These are phyloP conservation scores for Lentinula aciculospora DNA, from an alignment of 768 basidiomycete species.

Conservation along the genomic window DNA sequence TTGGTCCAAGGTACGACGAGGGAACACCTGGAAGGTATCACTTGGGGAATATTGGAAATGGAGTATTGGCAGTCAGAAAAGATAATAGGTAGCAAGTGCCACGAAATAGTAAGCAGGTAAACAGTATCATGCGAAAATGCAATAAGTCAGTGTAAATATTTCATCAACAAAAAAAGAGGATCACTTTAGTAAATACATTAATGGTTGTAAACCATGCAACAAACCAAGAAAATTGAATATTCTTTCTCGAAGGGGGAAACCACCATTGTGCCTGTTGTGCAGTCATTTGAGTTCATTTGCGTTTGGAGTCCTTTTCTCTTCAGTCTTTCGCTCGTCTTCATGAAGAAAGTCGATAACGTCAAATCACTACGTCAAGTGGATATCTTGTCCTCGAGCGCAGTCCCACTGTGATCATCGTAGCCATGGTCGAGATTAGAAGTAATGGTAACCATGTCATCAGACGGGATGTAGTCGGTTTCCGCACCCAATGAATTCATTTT, in stretches of 20 bases:
- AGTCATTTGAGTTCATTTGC: neutral
- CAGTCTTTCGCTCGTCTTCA: too few relatives aligned
- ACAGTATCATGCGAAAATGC: too few relatives aligned
- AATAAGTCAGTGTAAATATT: conserved; percentile 3
- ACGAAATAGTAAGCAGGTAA: too few relatives aligned
- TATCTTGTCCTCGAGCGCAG: neutral
- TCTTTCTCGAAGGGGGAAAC: neutral
- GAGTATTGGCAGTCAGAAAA: neutral
- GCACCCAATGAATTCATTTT: neutral
- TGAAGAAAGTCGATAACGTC: too few relatives aligned
- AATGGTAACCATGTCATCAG: neutral
- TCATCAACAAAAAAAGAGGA: neutral
- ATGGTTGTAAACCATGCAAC: neutral
- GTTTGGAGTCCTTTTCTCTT: neutral
- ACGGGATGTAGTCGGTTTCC: neutral
- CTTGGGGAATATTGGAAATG: neutral
- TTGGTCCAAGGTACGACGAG: neutral
- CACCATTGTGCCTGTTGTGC: neutral
- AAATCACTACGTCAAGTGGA: too few relatives aligned
- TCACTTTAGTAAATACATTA: neutral
- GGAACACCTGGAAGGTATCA: neutral
- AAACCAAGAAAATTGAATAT: neutral
- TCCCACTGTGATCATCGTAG: neutral
- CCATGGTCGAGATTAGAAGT: neutral
- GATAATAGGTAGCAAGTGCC: neutral